These are phyloP conservation scores for Circinella minor DNA, from an alignment of 371 early-diverging fungal genomes.

Conservation along the genomic window DNA sequence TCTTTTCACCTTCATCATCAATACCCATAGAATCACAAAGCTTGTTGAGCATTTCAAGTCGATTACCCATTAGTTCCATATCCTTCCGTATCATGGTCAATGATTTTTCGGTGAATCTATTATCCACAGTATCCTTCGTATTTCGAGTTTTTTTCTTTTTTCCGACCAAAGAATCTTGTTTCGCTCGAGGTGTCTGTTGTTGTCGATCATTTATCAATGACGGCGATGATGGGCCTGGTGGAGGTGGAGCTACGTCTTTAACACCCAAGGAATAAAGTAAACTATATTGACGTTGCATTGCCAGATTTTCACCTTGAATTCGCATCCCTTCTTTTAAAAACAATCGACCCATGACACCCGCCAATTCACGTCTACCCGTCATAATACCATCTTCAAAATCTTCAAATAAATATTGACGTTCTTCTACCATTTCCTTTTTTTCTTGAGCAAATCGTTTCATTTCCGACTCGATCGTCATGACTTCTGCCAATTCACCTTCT, in stretches of 20 bases:
- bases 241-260: neutral
- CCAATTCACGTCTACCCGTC: slow-evolving; percentile 68
- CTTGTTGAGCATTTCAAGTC: neutral
- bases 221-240: neutral
- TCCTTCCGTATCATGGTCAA: neutral
- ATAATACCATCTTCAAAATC: slow-evolving; percentile 71
- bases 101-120: too few species aligned
- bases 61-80: neutral
- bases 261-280: slow-evolving; percentile 61
- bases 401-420: slow-evolving; percentile 62
- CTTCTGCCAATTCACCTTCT: slow-evolving; percentile 70
- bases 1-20: neutral
- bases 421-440: slow-evolving; percentile 54
- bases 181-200: too few species aligned
- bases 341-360: slow-evolving; percentile 71
- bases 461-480: slow-evolving; percentile 43
- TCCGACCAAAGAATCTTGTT: neutral
- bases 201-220: slow-evolving; percentile 3
- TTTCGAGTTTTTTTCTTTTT: slow-evolving; percentile 45
- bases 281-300: slow-evolving; percentile 67
- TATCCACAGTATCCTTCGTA: slow-evolving; percentile 33
- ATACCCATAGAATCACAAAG: neutral
- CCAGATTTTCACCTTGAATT: slow-evolving; percentile 68
- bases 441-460: slow-evolving; percentile 46
- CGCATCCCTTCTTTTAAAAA: slow-evolving; percentile 76